Base-by-base conservation (phyloP, 306 rosid genomes). In the Acacia crassicarpa region DNA sequence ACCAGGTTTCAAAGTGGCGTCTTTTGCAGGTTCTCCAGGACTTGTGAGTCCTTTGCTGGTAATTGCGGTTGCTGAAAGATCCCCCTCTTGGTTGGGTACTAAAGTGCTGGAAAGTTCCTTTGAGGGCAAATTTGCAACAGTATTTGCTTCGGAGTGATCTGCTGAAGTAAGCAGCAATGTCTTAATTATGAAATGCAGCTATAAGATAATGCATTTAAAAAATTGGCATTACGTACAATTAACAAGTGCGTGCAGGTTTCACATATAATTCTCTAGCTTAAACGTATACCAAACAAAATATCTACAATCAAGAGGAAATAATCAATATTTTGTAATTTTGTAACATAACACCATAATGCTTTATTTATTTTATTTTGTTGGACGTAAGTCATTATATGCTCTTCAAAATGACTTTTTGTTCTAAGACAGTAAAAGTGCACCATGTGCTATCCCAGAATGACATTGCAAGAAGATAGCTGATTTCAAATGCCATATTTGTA, bases 21-120 rank as follows among this genome's bases (percentile, higher is more conserved):
- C 84, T 81, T 79, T 72, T 35, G 86, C 20, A 32, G 81, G 65
- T 82, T 56, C 75, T 79, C 61, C 61, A 22, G 67, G 48, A 30
- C 65, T 58, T 71, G n/a, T 20, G 79, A 30, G 70, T 59, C 11
- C 80, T 67, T 72, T 75, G 56, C 75, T 63, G 25, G 83, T 51
- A 78, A 75, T 5, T 77, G 85, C 35, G 33, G 67, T 77, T 58
- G 80, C 84, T 71, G 43, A 30, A 63, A 30, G 43, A 30, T 32
- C 43, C 38, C 41, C 30, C n/a, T 30, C 69, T 30, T 63, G 69
- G n/a, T 13, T 15, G 69, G 69, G 20, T 30, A 14, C 43, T 63
- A 63, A 14, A 27, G 13, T 81, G n/a, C 68, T 19, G 67, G 90
- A 65, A 70, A 46, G 65, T 75, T 69, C 79, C 53, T 10, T 48